Base-by-base conservation (phyloP, 106 monocot genomes). In the Acanthochlamys bracteata region DNA sequence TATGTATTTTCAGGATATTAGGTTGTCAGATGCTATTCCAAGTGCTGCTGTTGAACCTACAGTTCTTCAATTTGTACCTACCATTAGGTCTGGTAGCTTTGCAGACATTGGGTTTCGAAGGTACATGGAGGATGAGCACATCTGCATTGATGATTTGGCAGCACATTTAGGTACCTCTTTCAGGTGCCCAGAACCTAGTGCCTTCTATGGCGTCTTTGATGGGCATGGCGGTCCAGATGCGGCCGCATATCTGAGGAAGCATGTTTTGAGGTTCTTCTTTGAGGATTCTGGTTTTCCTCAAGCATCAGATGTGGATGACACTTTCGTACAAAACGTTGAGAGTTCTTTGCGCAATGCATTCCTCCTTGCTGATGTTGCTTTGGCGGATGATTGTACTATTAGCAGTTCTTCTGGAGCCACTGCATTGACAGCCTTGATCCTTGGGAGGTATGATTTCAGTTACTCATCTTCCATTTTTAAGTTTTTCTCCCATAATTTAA, bases 211-310 rank as follows among this genome's bases (percentile, higher is more conserved):
- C 61, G 75, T 68, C 45, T 92, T 92, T 73, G 91, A 92, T 84
- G 91, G 91, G 0, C 91, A 92, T 81, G 91, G 83, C n/a, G 91
- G 91, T 15, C 71, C 83, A 14, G 91, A 92, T 69, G 91, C 84
- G 26, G 86, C 91, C 53, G 70, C 87, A 22, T 88, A 80, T 53
- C 69, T 92, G n/a, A 84, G 77, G 58, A 79, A 60, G 51, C 82
- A 92, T 66, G 92, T 79, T 9, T 70, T 82, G 15, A 77, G 75
- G 43, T 66, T 92, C 21, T 75, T 92, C 49, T 88, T 88, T 71
- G 82, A 92, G 57, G 77, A 88, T 62, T 51, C 76, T 24, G 76
- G 75, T 15, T 92, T 92, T 20, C 92, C 92, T 12, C 78, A 75
- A 41, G 73, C 80, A 53, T 65, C 61, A 33, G 26, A 81, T 66